A percentile compares a stretch with the other conserved stretches of the same genome.
Conservation (phyloP, 2,329 filamentous ascomycete genomes). For the Aureobasidium leucospermi region DNA sequence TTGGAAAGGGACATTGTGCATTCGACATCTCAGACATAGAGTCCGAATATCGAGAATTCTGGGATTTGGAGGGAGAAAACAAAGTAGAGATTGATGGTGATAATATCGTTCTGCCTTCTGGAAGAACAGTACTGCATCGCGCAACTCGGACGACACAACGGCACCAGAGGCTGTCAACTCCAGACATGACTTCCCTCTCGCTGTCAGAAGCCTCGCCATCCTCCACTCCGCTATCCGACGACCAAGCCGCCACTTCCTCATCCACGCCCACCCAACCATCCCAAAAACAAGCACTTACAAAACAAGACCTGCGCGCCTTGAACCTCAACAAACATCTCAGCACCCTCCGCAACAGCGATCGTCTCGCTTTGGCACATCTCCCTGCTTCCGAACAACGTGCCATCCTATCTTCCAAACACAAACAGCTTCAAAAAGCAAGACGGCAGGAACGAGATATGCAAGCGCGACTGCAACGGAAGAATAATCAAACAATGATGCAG, state of each 20-base stretch:
- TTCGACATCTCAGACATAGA: slow-evolving; percentile 84
- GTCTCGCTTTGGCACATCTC: neutral
- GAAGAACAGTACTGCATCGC: neutral
- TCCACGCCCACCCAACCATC: neutral
- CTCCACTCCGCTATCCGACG: neutral
- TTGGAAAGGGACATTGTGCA: slow-evolving; percentile 91
- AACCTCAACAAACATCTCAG: neutral
- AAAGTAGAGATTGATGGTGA: neutral
- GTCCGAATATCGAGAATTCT: slow-evolving; percentile 90
- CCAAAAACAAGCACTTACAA: neutral
- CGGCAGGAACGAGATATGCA: neutral
- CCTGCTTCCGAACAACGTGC: neutral
- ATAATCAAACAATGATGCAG: slow-evolving; percentile 5
- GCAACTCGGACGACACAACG: neutral
- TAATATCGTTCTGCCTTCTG: neutral
- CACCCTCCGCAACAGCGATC: neutral
- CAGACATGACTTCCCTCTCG: neutral
- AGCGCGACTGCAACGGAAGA: neutral
- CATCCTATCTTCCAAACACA: neutral
- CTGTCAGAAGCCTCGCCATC: neutral
- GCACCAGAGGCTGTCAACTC: neutral
- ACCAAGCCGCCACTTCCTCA: neutral
- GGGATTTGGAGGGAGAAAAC: slow-evolving; percentile 60
- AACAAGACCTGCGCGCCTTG: neutral
- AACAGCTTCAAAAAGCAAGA: neutral